Conservation (phyloP, 1,284 basidiomycete species). For the Sanghuangporus sanghuang region DNA sequence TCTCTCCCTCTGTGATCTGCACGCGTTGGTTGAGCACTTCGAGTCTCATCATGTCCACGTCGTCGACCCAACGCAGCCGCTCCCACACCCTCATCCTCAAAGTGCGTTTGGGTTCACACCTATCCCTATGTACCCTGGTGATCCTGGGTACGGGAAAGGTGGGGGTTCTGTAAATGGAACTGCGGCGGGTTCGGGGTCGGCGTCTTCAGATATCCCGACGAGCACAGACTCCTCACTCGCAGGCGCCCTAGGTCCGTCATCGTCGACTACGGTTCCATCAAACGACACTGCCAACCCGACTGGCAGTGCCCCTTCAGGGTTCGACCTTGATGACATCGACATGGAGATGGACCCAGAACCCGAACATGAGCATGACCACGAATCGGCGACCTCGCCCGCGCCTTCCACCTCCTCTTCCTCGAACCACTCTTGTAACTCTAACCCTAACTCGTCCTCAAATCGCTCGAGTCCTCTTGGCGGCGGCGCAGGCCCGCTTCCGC, state of each 20-base stretch:
- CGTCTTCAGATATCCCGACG: slow-evolving; percentile 23
- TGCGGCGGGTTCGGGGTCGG: slow-evolving; percentile 6
- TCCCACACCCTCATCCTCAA: neutral
- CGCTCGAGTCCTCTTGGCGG: slow-evolving; percentile 2
- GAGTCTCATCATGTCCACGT: slow-evolving; percentile 80
- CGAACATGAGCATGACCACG: neutral
- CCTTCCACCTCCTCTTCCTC: neutral
- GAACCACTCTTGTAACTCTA: neutral
- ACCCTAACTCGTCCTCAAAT: neutral
- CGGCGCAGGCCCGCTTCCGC: neutral
- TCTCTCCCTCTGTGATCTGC: slow-evolving; percentile 71
- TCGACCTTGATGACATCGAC: slow-evolving; percentile 16
- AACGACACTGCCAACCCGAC: neutral
- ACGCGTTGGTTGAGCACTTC: slow-evolving; percentile 83
- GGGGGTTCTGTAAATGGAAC: neutral
- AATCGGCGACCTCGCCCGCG: neutral
- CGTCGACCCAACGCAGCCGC: slow-evolving; percentile 30
- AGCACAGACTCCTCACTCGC: slow-evolving; percentile 13
- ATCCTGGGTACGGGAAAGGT: neutral
- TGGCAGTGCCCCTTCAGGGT: neutral
- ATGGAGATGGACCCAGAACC: slow-evolving; percentile 12
- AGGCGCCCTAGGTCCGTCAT: slow-evolving; percentile 9
- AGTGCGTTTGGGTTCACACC: slow-evolving; percentile 1
- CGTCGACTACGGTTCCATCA: neutral
- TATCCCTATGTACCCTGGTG: slow-evolving; percentile 16